These are phyloP conservation scores for Pythium biforme DNA, from an alignment of 352 stramenopile genomes.

Conservation along the genomic window DNA sequence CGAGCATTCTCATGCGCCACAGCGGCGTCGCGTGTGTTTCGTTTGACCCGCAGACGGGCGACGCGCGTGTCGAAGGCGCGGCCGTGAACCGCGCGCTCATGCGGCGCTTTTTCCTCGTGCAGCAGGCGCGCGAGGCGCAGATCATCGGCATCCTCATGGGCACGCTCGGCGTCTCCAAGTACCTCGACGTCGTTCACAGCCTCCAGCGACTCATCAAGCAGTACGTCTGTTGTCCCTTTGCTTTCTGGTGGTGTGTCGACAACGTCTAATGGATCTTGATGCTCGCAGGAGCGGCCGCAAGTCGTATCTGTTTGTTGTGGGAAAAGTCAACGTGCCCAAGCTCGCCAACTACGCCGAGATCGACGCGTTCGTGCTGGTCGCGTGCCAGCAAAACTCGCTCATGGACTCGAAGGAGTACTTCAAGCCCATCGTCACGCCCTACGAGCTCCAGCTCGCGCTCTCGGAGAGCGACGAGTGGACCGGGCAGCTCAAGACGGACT, in stretches of 20 bases:
- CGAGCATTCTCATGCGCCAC: conserved; percentile 79
- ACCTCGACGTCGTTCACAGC: conserved; percentile 89
- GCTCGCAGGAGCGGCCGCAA: conserved; percentile 87
- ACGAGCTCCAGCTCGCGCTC: conserved; percentile 94
- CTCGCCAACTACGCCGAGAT: conserved; percentile 98
- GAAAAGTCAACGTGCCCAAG: conserved; percentile 97
- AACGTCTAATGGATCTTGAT: background rate
- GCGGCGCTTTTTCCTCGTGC: conserved; percentile 74
- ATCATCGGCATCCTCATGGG: conserved; percentile 97
- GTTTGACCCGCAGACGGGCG: conserved; percentile 55
- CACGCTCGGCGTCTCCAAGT: conserved; percentile 91
- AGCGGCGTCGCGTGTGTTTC: conserved; percentile 68
- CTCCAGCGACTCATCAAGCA: conserved; percentile 88
- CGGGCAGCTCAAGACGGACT: conserved; percentile 82
- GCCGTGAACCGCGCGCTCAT: conserved; percentile 74
- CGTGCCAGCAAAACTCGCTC: conserved; percentile 94
- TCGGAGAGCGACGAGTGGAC: conserved; percentile 86
- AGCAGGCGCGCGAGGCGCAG: conserved; percentile 92
- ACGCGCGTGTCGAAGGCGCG: conserved; percentile 51
- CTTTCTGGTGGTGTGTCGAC: background rate
- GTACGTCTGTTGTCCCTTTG: conserved; percentile 30
- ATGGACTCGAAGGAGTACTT: conserved; percentile 92
- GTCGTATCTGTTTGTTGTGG: conserved; percentile 96
- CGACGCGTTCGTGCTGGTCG: conserved; percentile 96
- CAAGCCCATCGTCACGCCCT: conserved; percentile 93